A percentile compares a stretch with the other conserved stretches of the same genome.
phyloP scores from a whole-genome alignment of 2,329 filamentous ascomycete genomes.

The Paraphoma chrysanthemicola region DNA sequence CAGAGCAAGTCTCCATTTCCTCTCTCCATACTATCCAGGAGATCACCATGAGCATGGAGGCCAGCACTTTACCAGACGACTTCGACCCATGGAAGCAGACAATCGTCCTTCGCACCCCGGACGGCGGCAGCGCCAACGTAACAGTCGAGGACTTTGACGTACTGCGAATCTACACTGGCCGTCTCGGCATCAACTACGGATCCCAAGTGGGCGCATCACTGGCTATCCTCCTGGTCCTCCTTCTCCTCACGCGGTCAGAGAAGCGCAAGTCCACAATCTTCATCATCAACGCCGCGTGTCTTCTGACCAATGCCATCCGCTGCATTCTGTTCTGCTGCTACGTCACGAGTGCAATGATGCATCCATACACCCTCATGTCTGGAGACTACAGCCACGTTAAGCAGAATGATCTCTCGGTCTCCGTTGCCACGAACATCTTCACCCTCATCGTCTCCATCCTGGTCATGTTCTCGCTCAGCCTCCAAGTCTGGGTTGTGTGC shows the following conservation, averaged over 20 bases:
- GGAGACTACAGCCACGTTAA: constrained; percentile 62
- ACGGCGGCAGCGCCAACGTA: constrained; percentile 54
- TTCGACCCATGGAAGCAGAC: constrained; percentile 62
- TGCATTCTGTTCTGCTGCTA: constrained; percentile 64
- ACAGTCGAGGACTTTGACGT: constrained; percentile 54
- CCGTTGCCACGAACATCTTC: constrained; percentile 58
- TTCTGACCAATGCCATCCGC: constrained; percentile 68
- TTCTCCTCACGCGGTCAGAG: constrained; percentile 70
- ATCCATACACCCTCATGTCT: constrained; percentile 67
- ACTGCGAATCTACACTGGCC: constrained; percentile 56
- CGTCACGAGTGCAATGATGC: constrained; percentile 65
- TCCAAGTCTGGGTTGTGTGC: constrained; percentile 70
- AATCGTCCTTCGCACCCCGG: constrained; percentile 55
- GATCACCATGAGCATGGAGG: neutral
- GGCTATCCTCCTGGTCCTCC: constrained; percentile 69
- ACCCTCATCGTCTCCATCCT: constrained; percentile 61
- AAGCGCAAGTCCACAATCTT: constrained; percentile 72
- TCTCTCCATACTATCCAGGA: neutral
- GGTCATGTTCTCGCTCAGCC: constrained; percentile 65
- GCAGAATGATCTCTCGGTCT: constrained; percentile 52
- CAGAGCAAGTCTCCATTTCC: neutral
- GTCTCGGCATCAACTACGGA: constrained; percentile 69
- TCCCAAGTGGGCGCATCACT: constrained; percentile 73
- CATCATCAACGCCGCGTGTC: constrained; percentile 67
- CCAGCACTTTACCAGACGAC: constrained; percentile 12